Percentiles rank a stretch among this genome's conserved stretches.
phyloP scores from a whole-genome alignment of 1,284 basidiomycete species.

The Cystobasidium pallidum region DNA sequence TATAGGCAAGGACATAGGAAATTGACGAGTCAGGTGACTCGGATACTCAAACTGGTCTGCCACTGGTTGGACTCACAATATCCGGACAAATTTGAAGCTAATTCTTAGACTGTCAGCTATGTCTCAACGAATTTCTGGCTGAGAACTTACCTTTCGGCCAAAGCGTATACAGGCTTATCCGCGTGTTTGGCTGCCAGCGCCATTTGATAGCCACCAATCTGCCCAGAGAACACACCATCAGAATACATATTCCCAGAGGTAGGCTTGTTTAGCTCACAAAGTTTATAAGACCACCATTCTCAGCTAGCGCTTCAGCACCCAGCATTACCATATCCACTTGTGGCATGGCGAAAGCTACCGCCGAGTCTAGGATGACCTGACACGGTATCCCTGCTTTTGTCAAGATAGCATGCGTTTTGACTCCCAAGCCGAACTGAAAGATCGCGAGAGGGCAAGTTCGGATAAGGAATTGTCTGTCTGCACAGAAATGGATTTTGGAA shows the following conservation, averaged over 20 bases:
- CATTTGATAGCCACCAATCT: conserved; percentile 82
- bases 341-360: conserved; percentile 96
- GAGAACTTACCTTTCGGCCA: conserved; percentile 67
- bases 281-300: conserved; percentile 65
- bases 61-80: conserved; percentile 62
- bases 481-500: too few species aligned
- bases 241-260: neutral
- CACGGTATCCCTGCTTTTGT: conserved; percentile 87
- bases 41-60: neutral
- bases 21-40: neutral
- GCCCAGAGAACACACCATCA: conserved; percentile 70
- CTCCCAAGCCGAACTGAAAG: conserved; percentile 61
- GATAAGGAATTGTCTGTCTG: too few species aligned
- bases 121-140: too few species aligned
- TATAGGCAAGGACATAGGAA: conserved; percentile 16
- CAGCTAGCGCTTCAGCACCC: conserved; percentile 95
- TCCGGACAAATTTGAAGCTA: conserved; percentile 95
- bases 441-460: neutral
- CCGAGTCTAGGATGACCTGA: conserved; percentile 91
- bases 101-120: neutral
- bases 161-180: conserved; percentile 94
- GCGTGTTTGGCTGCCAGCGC: conserved; percentile 92
- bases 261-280: conserved; percentile 2
- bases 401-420: conserved; percentile 83
- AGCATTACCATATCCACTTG: conserved; percentile 92